Conservation (phyloP, 1,284 basidiomycete species). For the Phlebopus sp. region DNA sequence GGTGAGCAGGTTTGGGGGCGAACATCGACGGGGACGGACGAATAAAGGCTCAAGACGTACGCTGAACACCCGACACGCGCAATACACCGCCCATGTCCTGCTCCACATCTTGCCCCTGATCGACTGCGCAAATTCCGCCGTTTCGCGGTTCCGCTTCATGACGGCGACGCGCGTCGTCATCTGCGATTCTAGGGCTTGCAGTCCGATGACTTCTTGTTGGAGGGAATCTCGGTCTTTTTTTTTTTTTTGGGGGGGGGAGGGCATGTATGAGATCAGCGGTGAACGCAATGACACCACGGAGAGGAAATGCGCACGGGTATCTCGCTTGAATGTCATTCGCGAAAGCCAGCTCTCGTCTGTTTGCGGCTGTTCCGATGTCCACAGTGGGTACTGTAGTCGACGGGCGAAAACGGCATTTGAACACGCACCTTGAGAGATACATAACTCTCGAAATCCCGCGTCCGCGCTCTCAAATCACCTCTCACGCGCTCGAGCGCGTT, state of each 20-base stretch:
- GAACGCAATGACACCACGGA: too few relatives aligned
- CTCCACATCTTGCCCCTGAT: constrained; percentile 51
- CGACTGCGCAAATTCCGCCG: constrained; percentile 52
- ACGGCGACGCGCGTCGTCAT: constrained; percentile 59
- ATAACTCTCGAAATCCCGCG: constrained; percentile 25
- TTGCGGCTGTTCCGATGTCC: constrained; percentile 23
- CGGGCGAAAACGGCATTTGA: too few relatives aligned
- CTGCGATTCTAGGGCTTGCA: constrained; percentile 65
- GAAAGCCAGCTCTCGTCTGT: constrained; percentile 28
- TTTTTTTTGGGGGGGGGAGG: too few relatives aligned
- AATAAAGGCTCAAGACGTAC: constrained; percentile 42
- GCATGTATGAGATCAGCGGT: constrained; percentile 1
- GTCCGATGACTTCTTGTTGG: constrained; percentile 57
- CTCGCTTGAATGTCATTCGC: constrained; percentile 30
- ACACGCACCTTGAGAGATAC: constrained; percentile 25
- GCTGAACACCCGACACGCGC: constrained; percentile 58
- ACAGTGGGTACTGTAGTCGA: too few relatives aligned
- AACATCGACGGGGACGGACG: background rate
- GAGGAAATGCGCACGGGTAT: constrained; percentile 24
- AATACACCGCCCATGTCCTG: constrained; percentile 64
- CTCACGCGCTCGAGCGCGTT: constrained; percentile 33
- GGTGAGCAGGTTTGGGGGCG: constrained; percentile 13
- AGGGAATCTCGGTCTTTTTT: constrained; percentile 27
- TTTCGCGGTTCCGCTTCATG: constrained; percentile 47
- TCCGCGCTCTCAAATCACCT: constrained; percentile 30